phyloP scores from a whole-genome alignment of 2,329 filamentous ascomycete species.

The Fusarium sp. region DNA sequence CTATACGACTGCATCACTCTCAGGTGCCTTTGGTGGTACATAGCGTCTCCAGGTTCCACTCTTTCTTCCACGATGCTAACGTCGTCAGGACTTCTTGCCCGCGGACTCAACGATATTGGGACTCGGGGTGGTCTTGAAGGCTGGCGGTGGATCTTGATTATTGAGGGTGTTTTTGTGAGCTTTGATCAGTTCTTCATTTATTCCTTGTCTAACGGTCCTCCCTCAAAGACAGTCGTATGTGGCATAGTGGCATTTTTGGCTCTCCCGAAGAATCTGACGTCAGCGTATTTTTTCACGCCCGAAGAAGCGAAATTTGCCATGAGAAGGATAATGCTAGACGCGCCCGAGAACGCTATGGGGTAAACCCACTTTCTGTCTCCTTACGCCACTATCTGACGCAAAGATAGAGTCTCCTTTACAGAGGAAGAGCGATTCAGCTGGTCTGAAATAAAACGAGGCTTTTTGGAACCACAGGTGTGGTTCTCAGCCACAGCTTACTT shows the following conservation, averaged over 20 bases:
- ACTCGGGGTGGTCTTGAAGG: not conserved
- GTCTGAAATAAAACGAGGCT: slow-evolving; percentile 3
- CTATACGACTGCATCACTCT: slow-evolving; percentile 70
- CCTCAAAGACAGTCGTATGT: not conserved
- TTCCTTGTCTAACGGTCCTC: not conserved
- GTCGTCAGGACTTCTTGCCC: slow-evolving; percentile 3
- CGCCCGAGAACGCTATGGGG: too few relatives aligned
- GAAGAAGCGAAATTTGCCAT: slow-evolving; percentile 11
- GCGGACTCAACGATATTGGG: slow-evolving; percentile 6
- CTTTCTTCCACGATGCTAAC: too few relatives aligned
- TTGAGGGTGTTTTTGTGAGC: slow-evolving; percentile 4
- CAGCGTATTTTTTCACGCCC: not conserved
- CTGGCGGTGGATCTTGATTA: slow-evolving; percentile 16
- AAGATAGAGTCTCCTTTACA: too few relatives aligned
- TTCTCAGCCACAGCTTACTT: slow-evolving; percentile 16
- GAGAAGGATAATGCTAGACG: too few relatives aligned
- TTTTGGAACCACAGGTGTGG: slow-evolving; percentile 12
- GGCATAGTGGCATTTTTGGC: slow-evolving; percentile 5
- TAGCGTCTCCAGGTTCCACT: too few relatives aligned
- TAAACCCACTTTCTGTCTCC: too few relatives aligned
- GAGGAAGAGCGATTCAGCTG: slow-evolving; percentile 7
- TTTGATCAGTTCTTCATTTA: too few relatives aligned
- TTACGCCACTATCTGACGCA: too few relatives aligned
- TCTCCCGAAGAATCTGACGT: not conserved
- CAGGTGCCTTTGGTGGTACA: slow-evolving; percentile 33